Base-by-base conservation (phyloP, 164 flowering plant species). In the Kalanchoe fedtschenkoi region DNA sequence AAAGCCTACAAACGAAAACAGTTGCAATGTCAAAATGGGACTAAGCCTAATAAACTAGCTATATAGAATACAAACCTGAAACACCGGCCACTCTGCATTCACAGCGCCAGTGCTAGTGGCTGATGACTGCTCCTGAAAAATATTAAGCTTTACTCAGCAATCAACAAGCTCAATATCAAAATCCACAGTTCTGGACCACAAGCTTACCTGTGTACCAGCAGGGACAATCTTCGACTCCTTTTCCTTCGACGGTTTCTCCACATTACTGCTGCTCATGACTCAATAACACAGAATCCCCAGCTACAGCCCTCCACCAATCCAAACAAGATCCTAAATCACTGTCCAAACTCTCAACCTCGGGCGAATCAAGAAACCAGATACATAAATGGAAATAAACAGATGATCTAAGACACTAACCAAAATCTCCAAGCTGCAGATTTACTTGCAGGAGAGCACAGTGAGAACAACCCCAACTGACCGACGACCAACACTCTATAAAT, bases 61-160 rank as follows among this genome's bases (percentile, higher is more conserved):
- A n/a, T n/a, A n/a, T n/a, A n/a, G 15, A 14, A 34, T 6, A 1
- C n/a, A 60, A 79, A 85, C 97, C 97, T 91, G 97, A 77, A 87
- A 88, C 19, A 86, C 95, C 26, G 92, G 30, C 97, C 97, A 91
- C 22, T 91, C 97, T 10, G 96, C 81, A 76, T 81, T 82, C 44
- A 76, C 89, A 16, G 84, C 34, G 3, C 81, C 83, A 42, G 81
- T 58, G 62, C 69, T 72, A 14, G 88, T 73, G 34, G 82, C 64
- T 0, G 87, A 71, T 69, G 89, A 38, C 69, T 74, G 95, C 73
- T 86, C 96, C 96, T 88, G 76, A 59, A 68, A 19, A 72, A 7
- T 26, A 51, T 26, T 26, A 51, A 10, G 17, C 56, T 51, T 17
- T 24, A 51, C 32, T 51, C 30, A 51, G 56, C 56, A 51, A 24